Evolutionary conservation across 169 alveolate genomes (phyloP), one percentile per base, ranked within the genome.

Genomic region (Babesia gibsoni): DNA sequence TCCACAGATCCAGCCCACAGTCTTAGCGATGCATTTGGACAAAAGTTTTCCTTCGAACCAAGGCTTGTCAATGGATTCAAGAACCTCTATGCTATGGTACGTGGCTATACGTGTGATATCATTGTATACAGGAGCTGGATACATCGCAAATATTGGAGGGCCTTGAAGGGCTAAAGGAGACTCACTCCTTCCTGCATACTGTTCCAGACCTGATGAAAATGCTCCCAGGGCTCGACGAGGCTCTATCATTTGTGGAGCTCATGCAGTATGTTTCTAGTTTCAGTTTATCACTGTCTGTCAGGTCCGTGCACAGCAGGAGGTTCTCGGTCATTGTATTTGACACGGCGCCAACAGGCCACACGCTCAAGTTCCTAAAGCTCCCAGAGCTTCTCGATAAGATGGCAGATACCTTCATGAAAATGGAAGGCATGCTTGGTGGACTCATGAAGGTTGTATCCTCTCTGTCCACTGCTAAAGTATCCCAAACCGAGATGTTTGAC

Each of bases 321-420:
- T 98, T 93, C 70, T 95, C 96, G 61, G 91, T 94, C 1, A 94
- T 97, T 0, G 95, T 98, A 4, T 97, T 98, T 77, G 99, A 98
- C 67, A 98, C 99, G 2, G 99, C 99, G 23, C 99, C 99, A 12
- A 98, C 99, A 9, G 99, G 99, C 0, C 99, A 98, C 80, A 98
- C 99, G 14, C 84, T 98, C 39, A 93, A 98, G 82, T 92, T 98
- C 32, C 89, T 98, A 22, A 94, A 96, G 48, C 96, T 98, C 88
- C 99, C 99, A 0, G 93, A 90, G 35, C 78, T 97, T 48, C 84
- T 98, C 27, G 99, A 96, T 23, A 95, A 95, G 83, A 98, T 97
- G 8, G 72, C 96, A 25, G 91, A 91, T 18, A 94, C 95, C 75
- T 46, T 98, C 27, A 84, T 94, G 25, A 83, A 90, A 48, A 61